phyloP scores from a whole-genome alignment of 352 stramenopile genomes.

The Albugo candida region DNA sequence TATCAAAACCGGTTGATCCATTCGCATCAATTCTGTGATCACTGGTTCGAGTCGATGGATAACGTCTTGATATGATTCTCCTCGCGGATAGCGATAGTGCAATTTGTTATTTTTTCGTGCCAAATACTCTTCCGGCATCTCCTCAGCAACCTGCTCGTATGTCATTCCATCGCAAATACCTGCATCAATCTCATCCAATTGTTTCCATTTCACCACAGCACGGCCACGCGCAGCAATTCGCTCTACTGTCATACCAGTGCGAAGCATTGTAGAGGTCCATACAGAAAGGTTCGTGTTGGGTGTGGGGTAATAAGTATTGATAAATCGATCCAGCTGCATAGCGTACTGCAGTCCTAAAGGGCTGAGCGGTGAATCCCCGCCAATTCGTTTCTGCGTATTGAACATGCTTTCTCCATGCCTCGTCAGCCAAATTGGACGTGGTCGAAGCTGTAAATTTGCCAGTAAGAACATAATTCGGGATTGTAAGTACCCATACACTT shows the following conservation, averaged over 20 bases:
- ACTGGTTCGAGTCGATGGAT: conserved; percentile 93
- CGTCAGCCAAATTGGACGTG: conserved; percentile 91
- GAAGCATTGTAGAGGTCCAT: conserved; percentile 93
- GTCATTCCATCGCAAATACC: conserved; percentile 94
- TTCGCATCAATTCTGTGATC: conserved; percentile 93
- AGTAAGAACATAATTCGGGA: conserved; percentile 89
- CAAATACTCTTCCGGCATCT: conserved; percentile 89
- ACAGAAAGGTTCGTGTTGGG: conserved; percentile 64
- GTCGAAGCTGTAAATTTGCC: conserved; percentile 88
- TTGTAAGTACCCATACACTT: conserved; percentile 72
- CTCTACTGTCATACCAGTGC: conserved; percentile 92
- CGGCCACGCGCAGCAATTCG: conserved; percentile 34
- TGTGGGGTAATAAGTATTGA: conserved; percentile 74
- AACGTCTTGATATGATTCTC: conserved; percentile 95
- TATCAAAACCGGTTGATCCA: conserved; percentile 83
- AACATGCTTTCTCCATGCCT: conserved; percentile 96
- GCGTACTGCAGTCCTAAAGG: conserved; percentile 86
- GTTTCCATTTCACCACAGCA: conserved; percentile 73
- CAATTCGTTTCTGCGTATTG: conserved; percentile 94
- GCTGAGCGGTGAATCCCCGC: conserved; percentile 87
- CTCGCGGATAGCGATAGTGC: conserved; percentile 76
- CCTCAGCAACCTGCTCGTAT: conserved; percentile 91
- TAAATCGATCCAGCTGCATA: conserved; percentile 83
- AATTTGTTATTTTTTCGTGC: conserved; percentile 81
- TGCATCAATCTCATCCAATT: conserved; percentile 93